Evolutionary conservation across 2,329 filamentous ascomycete genomes (phyloP).

Genomic region (Xylaria sp.): DNA sequence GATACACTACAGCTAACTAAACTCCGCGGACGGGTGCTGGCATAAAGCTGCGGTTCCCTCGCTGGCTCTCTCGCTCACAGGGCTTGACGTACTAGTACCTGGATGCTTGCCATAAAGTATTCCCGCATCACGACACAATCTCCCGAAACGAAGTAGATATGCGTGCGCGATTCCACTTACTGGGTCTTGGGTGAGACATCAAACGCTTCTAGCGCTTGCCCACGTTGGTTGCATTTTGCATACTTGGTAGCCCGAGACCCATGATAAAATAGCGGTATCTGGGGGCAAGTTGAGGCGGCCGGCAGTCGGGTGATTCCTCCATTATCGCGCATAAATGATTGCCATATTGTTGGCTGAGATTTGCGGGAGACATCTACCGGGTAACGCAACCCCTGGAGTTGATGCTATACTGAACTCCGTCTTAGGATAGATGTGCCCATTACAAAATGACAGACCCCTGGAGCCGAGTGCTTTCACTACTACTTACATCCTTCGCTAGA

Average conservation of each 20-base stretch:
- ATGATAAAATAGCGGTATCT: constrained; percentile 35
- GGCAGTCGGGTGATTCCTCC: constrained; percentile 41
- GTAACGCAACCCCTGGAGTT: constrained; percentile 27
- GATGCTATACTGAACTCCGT: constrained; percentile 30
- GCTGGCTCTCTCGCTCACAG: constrained; percentile 33
- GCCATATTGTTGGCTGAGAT: constrained; percentile 37
- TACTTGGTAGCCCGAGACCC: constrained; percentile 22
- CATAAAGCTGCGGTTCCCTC: constrained; percentile 34
- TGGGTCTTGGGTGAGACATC: constrained; percentile 22
- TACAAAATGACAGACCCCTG: constrained; percentile 26
- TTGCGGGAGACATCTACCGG: constrained; percentile 34
- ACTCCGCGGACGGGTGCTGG: constrained; percentile 27
- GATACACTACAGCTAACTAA: background rate
- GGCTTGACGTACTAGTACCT: constrained; percentile 18
- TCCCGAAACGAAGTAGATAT: constrained; percentile 18
- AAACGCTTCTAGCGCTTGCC: constrained; percentile 16
- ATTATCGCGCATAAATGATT: constrained; percentile 35
- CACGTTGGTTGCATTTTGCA: constrained; percentile 20
- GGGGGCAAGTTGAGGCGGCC: constrained; percentile 47
- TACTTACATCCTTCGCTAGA: constrained; percentile 7
- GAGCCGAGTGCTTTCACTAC: constrained; percentile 18
- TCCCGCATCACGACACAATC: constrained; percentile 34
- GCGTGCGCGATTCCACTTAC: constrained; percentile 26
- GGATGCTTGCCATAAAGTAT: constrained; percentile 26
- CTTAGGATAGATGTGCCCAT: constrained; percentile 29